phyloP scores from a whole-genome alignment of 805 yeast genomes.

The Cyberlindnera euphorbiiphila region DNA sequence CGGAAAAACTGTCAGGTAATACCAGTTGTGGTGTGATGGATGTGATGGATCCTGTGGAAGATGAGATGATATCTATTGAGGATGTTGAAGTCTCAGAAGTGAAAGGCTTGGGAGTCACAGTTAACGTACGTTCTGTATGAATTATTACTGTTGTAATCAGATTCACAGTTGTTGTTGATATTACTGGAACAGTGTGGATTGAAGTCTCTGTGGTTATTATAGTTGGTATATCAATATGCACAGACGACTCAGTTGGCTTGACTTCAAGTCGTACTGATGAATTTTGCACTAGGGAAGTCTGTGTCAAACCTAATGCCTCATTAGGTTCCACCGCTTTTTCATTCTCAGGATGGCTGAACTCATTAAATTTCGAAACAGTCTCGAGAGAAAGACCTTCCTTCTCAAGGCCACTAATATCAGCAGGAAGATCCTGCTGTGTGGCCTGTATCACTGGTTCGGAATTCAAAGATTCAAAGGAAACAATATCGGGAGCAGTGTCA shows the following conservation, averaged over 20 bases:
- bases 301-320: no score
- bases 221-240: neutral
- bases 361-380: no score
- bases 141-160: conserved; percentile 5
- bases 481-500: neutral
- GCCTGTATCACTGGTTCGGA: conserved; percentile 1
- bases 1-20: no score
- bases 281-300: no score
- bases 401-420: neutral
- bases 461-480: conserved; percentile 8
- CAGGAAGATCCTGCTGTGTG: no score
- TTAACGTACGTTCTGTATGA: conserved; percentile 7
- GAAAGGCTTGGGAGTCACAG: conserved; percentile 4
- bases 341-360: no score
- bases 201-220: conserved; percentile 9
- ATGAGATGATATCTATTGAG: no score
- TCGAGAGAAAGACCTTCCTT: neutral
- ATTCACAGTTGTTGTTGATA: neutral
- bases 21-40: no score
- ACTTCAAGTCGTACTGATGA: no score
- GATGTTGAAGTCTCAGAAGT: no score
- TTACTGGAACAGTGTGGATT: conserved; percentile 5
- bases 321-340: no score
- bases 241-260: neutral
- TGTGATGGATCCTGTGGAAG: no score